phyloP scores from a whole-genome alignment of 805 yeast species.

The Saccharomycopsis sp. region DNA sequence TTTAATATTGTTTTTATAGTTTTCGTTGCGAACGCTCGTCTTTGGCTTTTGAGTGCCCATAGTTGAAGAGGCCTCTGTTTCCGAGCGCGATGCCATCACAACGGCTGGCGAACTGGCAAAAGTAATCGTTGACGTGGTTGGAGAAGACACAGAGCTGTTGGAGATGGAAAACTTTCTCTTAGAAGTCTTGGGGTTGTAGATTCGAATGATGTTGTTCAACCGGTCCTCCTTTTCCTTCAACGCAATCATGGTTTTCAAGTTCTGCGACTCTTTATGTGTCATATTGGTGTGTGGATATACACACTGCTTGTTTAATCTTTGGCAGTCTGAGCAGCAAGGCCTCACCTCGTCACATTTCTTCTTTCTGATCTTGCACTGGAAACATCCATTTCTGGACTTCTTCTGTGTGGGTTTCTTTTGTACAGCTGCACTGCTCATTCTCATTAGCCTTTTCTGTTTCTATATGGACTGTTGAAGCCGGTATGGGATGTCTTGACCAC shows the following conservation, averaged over 20 bases:
- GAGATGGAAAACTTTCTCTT: background rate
- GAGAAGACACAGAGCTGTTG: background rate
- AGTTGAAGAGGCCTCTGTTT: no score
- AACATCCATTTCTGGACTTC: slow-evolving; percentile 54
- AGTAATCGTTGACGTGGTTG: background rate
- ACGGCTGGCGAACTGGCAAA: background rate
- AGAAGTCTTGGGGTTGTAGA: background rate
- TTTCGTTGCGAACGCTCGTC: background rate
- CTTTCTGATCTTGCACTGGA: slow-evolving; percentile 62
- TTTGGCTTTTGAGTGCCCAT: no score
- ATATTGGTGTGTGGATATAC: slow-evolving; percentile 54
- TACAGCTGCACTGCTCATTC: background rate
- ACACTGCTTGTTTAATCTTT: slow-evolving; percentile 56
- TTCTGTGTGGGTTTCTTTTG: slow-evolving; percentile 25
- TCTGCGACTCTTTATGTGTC: slow-evolving; percentile 15
- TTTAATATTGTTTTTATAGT: slow-evolving; percentile 3
- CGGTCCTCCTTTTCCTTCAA: background rate
- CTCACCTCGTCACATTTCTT: slow-evolving; percentile 69
- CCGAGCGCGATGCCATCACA: no score
- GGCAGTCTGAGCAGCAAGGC: slow-evolving; percentile 66
- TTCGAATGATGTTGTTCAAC: background rate
- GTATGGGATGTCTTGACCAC: no score
- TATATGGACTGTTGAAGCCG: no score
- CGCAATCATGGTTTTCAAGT: background rate
- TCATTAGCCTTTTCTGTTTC: no score